Percentiles rank a stretch among this genome's conserved stretches.
These are phyloP conservation scores for Adiantum capillusveneris DNA, from an alignment of 75 land plant species.

Conservation along the genomic window DNA sequence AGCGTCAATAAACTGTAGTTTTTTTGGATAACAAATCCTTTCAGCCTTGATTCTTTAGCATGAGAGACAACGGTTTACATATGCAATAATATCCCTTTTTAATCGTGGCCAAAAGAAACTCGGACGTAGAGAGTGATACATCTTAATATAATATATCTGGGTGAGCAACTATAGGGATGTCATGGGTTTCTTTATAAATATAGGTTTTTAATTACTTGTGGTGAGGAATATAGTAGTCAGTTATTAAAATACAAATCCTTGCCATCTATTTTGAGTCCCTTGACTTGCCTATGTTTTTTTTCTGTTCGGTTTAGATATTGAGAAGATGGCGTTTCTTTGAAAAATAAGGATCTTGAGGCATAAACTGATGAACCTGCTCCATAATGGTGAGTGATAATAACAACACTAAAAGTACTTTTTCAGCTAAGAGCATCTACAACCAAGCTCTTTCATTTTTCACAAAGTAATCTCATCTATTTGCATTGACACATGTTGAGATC, in stretches of 20 bases:
- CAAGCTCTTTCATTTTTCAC: slow-evolving; percentile 9
- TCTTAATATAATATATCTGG: slow-evolving; percentile 11
- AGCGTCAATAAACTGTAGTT: slow-evolving; percentile 12
- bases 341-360: neutral
- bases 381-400: neutral
- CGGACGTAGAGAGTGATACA: neutral
- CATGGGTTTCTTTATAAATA: slow-evolving; percentile 1
- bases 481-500: slow-evolving; percentile 11
- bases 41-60: slow-evolving; percentile 30
- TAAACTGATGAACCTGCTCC: neutral
- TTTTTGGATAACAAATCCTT: slow-evolving; percentile 1
- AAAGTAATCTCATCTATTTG: slow-evolving; percentile 10
- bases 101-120: slow-evolving; percentile 18
- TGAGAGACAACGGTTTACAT: slow-evolving; percentile 9
- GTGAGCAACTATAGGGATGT: slow-evolving; percentile 6
- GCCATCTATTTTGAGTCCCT: neutral
- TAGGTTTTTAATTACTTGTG: neutral
- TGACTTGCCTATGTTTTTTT: neutral
- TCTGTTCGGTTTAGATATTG: no score
- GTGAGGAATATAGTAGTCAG: neutral
- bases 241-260: neutral
- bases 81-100: slow-evolving; percentile 13
- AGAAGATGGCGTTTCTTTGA: neutral
- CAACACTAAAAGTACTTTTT: neutral
- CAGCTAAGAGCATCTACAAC: slow-evolving; percentile 30